A percentile compares a stretch with the other conserved stretches of the same genome.
These are phyloP conservation scores for Diospyros lotus DNA, from an alignment of 148 eudicot species.

Conservation along the genomic window DNA sequence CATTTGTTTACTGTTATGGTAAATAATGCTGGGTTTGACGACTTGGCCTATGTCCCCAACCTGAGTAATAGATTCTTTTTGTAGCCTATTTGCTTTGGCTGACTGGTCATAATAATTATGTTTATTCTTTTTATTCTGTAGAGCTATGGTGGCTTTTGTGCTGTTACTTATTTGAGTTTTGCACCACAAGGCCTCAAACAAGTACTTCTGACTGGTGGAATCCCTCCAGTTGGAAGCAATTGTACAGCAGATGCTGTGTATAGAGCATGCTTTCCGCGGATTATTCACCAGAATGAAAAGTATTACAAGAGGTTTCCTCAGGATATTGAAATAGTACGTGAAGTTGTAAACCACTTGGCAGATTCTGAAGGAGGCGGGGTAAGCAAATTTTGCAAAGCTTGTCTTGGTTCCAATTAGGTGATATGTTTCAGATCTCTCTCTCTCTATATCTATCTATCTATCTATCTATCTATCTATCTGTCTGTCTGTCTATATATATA, in stretches of 20 bases:
- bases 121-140: conserved; percentile 27
- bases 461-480: not conserved
- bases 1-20: not conserved
- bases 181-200: conserved; percentile 91
- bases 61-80: not conserved
- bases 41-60: not conserved
- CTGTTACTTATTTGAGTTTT: conserved; percentile 86
- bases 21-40: not conserved
- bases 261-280: conserved; percentile 58
- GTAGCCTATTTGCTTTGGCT: not conserved
- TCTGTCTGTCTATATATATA: too few species aligned
- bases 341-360: conserved; percentile 61
- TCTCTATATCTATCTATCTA: not conserved
- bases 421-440: not conserved
- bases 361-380: conserved; percentile 87
- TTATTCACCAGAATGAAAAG: conserved; percentile 67
- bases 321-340: conserved; percentile 66
- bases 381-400: conserved; percentile 14
- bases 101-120: not conserved
- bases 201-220: conserved; percentile 92
- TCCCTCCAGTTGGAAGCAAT: conserved; percentile 73
- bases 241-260: conserved; percentile 82
- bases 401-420: not conserved
- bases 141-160: conserved; percentile 98
- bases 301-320: conserved; percentile 88